Percentiles rank a stretch among this genome's conserved stretches.
Conservation (phyloP, 2,329 filamentous ascomycete genomes). For the Penicillium sp. region DNA sequence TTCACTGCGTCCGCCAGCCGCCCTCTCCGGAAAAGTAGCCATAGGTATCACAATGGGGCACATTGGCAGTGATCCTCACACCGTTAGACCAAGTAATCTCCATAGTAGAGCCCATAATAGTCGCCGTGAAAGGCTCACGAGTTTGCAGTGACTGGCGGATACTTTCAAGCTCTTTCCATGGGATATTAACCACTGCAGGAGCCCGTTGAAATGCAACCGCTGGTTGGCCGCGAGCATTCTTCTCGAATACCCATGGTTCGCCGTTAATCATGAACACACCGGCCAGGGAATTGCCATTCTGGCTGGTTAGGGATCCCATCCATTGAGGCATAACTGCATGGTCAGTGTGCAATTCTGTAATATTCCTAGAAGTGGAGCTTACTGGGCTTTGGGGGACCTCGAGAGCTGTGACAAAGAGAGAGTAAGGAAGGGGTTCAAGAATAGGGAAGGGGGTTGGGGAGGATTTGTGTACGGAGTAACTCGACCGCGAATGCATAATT, state of each 20-base stretch:
- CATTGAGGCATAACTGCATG: slow-evolving; percentile 6
- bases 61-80: slow-evolving; percentile 7
- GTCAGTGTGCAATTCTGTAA: not conserved
- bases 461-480: not conserved
- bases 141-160: not conserved
- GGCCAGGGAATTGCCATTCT: slow-evolving; percentile 6
- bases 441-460: not conserved
- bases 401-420: not conserved
- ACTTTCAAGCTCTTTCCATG: slow-evolving; percentile 6
- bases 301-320: slow-evolving; percentile 1
- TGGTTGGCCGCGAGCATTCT: not conserved
- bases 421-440: not conserved
- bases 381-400: not conserved
- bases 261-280: slow-evolving; percentile 7
- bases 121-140: slow-evolving; percentile 5
- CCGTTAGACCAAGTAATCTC: slow-evolving; percentile 8
- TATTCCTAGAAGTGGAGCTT: not conserved
- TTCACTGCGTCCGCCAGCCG: slow-evolving; percentile 4
- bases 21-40: slow-evolving; percentile 3
- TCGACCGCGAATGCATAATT: not conserved
- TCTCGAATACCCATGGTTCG: slow-evolving; percentile 9
- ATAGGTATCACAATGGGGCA: slow-evolving; percentile 6
- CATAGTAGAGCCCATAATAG: slow-evolving; percentile 6
- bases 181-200: slow-evolving; percentile 7
- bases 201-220: slow-evolving; percentile 3